A percentile compares a stretch with the other conserved stretches of the same genome.
Evolutionary conservation across 129 eudicot species (phyloP).

Genomic region (Cynara cardunculus): DNA sequence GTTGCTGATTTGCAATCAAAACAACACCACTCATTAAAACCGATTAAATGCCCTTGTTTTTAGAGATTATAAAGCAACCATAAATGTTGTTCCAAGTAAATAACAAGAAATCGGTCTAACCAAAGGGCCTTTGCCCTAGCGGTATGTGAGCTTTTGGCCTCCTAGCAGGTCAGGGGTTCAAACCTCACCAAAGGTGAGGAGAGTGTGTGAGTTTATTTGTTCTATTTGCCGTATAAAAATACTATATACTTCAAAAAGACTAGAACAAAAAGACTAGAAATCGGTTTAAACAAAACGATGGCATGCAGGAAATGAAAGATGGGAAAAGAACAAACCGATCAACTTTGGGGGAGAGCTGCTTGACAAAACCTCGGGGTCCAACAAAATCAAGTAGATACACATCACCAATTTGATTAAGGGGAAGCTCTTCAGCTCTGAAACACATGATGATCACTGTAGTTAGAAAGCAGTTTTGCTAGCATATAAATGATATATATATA

Average conservation of each 20-base stretch:
- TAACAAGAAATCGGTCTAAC: neutral
- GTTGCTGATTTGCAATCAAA: too few relatives aligned
- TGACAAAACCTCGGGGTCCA: constrained; percentile 80
- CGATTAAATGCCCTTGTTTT: neutral
- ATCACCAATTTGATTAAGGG: constrained; percentile 51
- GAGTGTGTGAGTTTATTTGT: too few relatives aligned
- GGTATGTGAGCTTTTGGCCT: too few relatives aligned
- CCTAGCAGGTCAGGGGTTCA: too few relatives aligned
- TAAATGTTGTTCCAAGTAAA: neutral
- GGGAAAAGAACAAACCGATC: constrained; percentile 31
- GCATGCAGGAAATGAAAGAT: neutral
- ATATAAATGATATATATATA: neutral
- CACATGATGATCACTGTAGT: neutral
- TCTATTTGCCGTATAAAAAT: too few relatives aligned
- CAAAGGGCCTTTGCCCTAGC: too few relatives aligned
- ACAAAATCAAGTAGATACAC: constrained; percentile 91
- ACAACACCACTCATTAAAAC: neutral
- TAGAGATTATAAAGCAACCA: neutral
- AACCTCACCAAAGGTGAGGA: too few relatives aligned
- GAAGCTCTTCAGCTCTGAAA: constrained; percentile 76
- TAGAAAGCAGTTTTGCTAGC: neutral
- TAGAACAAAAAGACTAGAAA: too few relatives aligned
- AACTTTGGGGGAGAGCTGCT: constrained; percentile 56
- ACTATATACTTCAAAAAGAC: too few relatives aligned
- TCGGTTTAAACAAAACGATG: neutral